A percentile compares a stretch with the other conserved stretches of the same genome.
phyloP scores from a whole-genome alignment of 2,329 filamentous ascomycete genomes.

The Capronia coronata region DNA sequence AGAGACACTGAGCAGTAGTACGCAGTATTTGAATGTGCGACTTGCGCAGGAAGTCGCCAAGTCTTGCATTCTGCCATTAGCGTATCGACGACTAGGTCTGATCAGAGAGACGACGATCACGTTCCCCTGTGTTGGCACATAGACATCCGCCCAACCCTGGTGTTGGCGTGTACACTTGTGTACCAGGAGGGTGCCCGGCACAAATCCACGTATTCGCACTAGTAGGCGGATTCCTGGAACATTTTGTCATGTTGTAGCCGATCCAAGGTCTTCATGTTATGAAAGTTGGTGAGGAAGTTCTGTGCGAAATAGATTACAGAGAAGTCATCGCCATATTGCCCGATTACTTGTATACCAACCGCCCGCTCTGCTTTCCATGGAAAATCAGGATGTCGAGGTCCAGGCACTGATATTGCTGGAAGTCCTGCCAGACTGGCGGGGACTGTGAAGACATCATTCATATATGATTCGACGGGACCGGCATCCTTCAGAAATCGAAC shows the following conservation, averaged over 20 bases:
- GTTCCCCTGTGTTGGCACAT: too few relatives aligned
- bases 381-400: slow-evolving; percentile 33
- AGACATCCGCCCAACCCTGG: too few relatives aligned
- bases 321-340: slow-evolving; percentile 43
- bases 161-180: neutral
- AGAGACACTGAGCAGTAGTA: too few relatives aligned
- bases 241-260: neutral
- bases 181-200: neutral
- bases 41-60: neutral
- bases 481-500: slow-evolving; percentile 49
- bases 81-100: neutral
- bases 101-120: neutral
- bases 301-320: slow-evolving; percentile 23
- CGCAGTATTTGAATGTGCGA: too few relatives aligned
- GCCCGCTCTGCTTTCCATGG: slow-evolving; percentile 25
- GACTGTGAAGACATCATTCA: slow-evolving; percentile 93
- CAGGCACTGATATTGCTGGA: slow-evolving; percentile 78
- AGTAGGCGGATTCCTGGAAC: neutral
- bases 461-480: slow-evolving; percentile 66
- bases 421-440: slow-evolving; percentile 88
- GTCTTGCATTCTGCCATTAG: neutral
- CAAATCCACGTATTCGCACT: neutral
- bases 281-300: slow-evolving; percentile 17
- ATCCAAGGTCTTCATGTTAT: slow-evolving; percentile 3
- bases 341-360: slow-evolving; percentile 43